Conservation (phyloP, 306 rosid genomes). For the Bauhinia variegata region DNA sequence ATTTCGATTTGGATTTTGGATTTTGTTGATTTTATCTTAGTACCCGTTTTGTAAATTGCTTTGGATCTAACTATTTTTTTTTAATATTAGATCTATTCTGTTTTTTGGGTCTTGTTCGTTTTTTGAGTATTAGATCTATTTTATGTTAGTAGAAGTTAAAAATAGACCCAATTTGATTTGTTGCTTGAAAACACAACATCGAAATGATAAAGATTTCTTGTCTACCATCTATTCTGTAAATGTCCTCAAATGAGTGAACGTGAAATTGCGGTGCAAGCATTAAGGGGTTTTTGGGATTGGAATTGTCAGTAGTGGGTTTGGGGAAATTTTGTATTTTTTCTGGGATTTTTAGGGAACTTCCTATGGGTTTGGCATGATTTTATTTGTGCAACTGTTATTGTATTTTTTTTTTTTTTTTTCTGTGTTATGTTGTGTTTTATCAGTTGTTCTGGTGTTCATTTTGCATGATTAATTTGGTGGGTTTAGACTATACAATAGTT, state of each 20-base stretch:
- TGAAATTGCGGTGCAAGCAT: too few relatives aligned
- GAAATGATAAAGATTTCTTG: slow-evolving; percentile 1
- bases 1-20: slow-evolving; percentile 24
- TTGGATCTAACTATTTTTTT: slow-evolving; percentile 12
- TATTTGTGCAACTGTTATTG: too few relatives aligned
- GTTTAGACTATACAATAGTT: too few relatives aligned
- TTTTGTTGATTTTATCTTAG: not conserved
- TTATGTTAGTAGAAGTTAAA: not conserved
- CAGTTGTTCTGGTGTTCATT: too few relatives aligned
- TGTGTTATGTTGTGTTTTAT: too few relatives aligned
- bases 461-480: too few relatives aligned
- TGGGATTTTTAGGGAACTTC: too few relatives aligned
- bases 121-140: not conserved
- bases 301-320: too few relatives aligned
- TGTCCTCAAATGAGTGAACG: not conserved
- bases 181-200: not conserved
- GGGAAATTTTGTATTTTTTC: too few relatives aligned
- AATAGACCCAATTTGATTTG: not conserved
- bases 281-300: too few relatives aligned
- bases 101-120: not conserved
- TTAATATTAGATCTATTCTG: not conserved
- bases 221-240: not conserved
- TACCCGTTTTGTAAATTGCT: not conserved
- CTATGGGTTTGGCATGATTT: too few relatives aligned
- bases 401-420: too few relatives aligned